phyloP scores from a whole-genome alignment of 352 stramenopile genomes.

The Phytophthora constricta region DNA sequence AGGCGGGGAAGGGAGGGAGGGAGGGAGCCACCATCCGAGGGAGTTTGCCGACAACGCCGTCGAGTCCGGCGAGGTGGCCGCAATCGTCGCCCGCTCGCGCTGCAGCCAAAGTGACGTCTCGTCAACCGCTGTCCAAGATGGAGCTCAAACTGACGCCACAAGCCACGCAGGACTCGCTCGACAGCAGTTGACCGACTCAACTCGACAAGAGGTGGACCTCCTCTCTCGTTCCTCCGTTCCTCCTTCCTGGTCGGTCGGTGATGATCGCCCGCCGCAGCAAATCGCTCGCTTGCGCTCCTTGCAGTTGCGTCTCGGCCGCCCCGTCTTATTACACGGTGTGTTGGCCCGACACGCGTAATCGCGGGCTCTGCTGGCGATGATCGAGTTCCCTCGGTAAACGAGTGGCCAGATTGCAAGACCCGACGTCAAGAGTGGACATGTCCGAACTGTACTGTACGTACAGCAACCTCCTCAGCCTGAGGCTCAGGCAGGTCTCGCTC shows the following conservation, averaged over 20 bases:
- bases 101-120: too few species aligned
- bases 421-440: constrained; percentile 3
- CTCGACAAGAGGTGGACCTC: constrained; percentile 3
- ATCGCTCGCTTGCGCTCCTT: constrained; percentile 27
- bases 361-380: constrained; percentile 12
- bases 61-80: constrained; percentile 2
- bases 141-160: too few species aligned
- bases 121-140: too few species aligned
- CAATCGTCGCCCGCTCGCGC: constrained; percentile 2
- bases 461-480: too few species aligned
- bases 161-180: background rate
- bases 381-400: constrained; percentile 12
- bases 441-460: too few species aligned
- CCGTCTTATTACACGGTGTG: constrained; percentile 13
- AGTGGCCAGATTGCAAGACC: constrained; percentile 14
- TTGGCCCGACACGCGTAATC: constrained; percentile 31
- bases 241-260: too few species aligned
- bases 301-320: constrained; percentile 18
- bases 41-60: constrained; percentile 26
- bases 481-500: too few species aligned
- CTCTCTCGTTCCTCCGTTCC: too few species aligned
- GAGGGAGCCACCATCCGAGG: constrained; percentile 39
- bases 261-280: constrained; percentile 15
- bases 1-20: constrained; percentile 8
- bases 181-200: too few species aligned